These are phyloP conservation scores for Chaetoceros muelleri DNA, from an alignment of 108 stramenopile genomes.

Conservation along the genomic window DNA sequence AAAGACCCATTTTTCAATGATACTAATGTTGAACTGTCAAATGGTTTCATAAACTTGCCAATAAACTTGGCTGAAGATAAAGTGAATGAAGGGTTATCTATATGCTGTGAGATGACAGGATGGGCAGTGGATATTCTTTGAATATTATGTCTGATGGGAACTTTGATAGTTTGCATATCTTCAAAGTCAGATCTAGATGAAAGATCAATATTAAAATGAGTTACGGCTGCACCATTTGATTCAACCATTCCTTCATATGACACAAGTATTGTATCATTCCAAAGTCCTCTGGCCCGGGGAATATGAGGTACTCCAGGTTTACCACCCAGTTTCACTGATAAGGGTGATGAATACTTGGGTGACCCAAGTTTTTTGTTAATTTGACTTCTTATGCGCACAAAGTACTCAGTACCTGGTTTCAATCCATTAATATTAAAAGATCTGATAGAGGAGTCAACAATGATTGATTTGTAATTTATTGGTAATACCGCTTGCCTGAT, in stretches of 20 bases:
- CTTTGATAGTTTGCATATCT: slow-evolving; percentile 9
- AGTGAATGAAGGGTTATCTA: slow-evolving; percentile 43
- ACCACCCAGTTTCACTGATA: slow-evolving; percentile 21
- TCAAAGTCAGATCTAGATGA: slow-evolving; percentile 34
- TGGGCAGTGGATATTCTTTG: slow-evolving; percentile 42
- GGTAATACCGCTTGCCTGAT: slow-evolving; percentile 27
- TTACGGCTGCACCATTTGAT: slow-evolving; percentile 32
- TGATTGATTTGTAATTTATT: slow-evolving; percentile 18
- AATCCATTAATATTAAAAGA: slow-evolving; percentile 21
- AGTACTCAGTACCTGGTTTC: slow-evolving; percentile 30
- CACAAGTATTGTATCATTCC: slow-evolving; percentile 23
- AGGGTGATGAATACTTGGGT: slow-evolving; percentile 8
- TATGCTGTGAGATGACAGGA: too few species aligned
- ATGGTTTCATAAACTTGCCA: slow-evolving; percentile 33
- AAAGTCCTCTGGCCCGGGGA: slow-evolving; percentile 19
- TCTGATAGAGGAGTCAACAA: slow-evolving; percentile 15
- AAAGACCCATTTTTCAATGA: slow-evolving; percentile 12
- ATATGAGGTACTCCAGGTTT: slow-evolving; percentile 15
- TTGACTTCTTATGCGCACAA: slow-evolving; percentile 30
- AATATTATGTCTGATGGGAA: slow-evolving; percentile 18
- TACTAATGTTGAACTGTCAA: slow-evolving; percentile 22
- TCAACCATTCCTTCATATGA: slow-evolving; percentile 28
- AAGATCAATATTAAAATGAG: slow-evolving; percentile 33
- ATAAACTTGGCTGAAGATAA: slow-evolving; percentile 50
- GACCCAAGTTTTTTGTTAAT: slow-evolving; percentile 29